Conservation (phyloP, 176 grass and related monocot species). For the Elymus sibiricus region DNA sequence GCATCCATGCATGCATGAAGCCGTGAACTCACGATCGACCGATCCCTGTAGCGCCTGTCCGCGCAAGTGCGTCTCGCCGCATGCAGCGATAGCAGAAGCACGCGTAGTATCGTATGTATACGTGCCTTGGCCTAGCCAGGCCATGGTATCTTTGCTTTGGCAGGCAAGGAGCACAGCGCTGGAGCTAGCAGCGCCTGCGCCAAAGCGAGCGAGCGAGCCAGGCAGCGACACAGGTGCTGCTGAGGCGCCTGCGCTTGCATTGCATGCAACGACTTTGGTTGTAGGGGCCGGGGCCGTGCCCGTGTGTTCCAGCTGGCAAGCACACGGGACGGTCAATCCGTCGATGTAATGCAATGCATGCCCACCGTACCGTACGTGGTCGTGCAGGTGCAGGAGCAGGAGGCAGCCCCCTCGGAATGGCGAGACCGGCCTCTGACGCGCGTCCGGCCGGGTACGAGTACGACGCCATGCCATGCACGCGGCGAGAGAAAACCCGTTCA, state of each 20-base stretch:
- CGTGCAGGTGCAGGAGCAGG: not conserved
- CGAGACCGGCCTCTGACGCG: conserved; percentile 18
- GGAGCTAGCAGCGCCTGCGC: not conserved
- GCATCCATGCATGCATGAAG: not conserved
- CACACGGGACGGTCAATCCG: conserved; percentile 3
- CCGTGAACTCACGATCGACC: not conserved
- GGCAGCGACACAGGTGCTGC: conserved; percentile 19
- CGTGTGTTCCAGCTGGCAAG: not conserved
- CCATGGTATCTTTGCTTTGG: not conserved
- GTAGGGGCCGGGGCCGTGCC: not conserved
- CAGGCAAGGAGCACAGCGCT: not conserved
- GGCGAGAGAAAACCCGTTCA: not conserved
- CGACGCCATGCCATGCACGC: not conserved
- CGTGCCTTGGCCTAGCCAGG: not conserved
- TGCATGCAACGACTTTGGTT: not conserved
- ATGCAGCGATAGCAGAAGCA: conserved; percentile 26
- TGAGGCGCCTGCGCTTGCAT: not conserved
- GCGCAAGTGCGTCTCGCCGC: not conserved
- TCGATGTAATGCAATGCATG: not conserved
- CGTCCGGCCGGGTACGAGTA: not conserved
- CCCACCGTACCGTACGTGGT: not conserved
- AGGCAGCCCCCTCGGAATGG: not conserved
- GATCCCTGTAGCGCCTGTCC: not conserved
- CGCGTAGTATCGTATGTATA: not conserved
- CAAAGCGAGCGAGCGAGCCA: not conserved